Evolutionary conservation across 306 rosid genomes (phyloP).

Genomic region (Lotus japonicus): DNA sequence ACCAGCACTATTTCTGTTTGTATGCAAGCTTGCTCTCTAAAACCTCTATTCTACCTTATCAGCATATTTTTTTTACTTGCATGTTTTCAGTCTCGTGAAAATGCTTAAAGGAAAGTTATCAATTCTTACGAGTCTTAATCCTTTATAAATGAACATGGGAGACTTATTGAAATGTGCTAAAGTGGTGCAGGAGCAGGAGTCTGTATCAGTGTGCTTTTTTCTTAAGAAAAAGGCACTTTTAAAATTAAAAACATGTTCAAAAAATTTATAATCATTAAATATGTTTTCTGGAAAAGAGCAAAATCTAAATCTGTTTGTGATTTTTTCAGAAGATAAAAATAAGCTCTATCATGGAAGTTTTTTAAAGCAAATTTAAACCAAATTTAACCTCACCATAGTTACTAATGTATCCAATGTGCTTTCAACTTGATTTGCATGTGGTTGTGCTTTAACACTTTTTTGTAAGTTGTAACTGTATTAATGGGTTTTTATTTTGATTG

Average conservation of each 20-base stretch:
- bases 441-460: conserved; percentile 11
- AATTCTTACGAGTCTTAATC: background rate
- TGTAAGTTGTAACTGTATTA: background rate
- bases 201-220: background rate
- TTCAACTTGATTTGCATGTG: conserved; percentile 1
- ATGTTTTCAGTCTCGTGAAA: background rate
- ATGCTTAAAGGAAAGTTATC: background rate
- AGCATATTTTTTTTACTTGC: background rate
- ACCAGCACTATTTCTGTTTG: too few relatives aligned
- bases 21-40: background rate
- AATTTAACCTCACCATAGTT: background rate
- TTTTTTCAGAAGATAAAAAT: too few relatives aligned
- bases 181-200: background rate
- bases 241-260: too few relatives aligned
- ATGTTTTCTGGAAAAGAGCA: too few relatives aligned
- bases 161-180: background rate
- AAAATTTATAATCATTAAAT: too few relatives aligned
- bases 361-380: too few relatives aligned
- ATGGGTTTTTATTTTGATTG: conserved; percentile 21
- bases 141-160: background rate
- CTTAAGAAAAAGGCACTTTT: background rate
- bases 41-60: background rate
- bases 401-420: background rate
- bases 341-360: background rate
- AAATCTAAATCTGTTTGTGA: background rate